Evolutionary conservation across 768 basidiomycete species (phyloP).

Genomic region (Termitomyces titanicus): DNA sequence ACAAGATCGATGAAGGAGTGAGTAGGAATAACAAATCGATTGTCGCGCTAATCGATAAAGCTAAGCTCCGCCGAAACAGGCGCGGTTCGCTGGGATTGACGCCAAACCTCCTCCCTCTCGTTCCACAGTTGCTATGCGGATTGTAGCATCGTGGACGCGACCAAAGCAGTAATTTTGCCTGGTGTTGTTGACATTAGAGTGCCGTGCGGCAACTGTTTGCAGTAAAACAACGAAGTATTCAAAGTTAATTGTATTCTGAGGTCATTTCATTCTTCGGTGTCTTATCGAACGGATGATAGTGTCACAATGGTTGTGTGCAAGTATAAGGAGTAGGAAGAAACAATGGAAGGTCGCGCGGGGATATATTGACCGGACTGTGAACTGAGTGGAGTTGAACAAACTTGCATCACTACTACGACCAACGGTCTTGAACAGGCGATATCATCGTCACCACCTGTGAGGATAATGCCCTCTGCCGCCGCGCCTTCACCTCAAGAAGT

Average conservation of each 20-base stretch:
- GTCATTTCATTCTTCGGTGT: too few species aligned
- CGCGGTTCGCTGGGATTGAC: slow-evolving; percentile 2
- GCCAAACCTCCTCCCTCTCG: neutral
- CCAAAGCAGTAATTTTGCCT: slow-evolving; percentile 1
- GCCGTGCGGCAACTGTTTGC: neutral
- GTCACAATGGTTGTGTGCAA: neutral
- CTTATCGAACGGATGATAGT: neutral
- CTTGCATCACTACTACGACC: slow-evolving; percentile 1
- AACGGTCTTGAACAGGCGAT: neutral
- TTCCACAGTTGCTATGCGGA: neutral
- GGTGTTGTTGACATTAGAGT: too few species aligned
- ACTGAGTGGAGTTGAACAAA: slow-evolving; percentile 3
- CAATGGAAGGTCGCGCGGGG: slow-evolving; percentile 1
- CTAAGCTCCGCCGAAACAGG: slow-evolving; percentile 13
- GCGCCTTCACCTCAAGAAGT: slow-evolving; percentile 88
- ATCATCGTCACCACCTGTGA: slow-evolving; percentile 29
- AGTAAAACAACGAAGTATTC: neutral
- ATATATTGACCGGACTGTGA: slow-evolving; percentile 7
- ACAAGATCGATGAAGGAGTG: slow-evolving; percentile 7
- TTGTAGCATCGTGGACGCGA: neutral
- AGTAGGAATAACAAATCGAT: neutral
- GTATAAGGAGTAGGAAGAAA: neutral
- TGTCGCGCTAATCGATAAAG: slow-evolving; percentile 10
- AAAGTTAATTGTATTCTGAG: neutral
- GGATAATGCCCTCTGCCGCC: slow-evolving; percentile 29